These are phyloP conservation scores for Pseudocercospora vitis DNA, from an alignment of 2,329 filamentous ascomycete genomes.

Conservation along the genomic window DNA sequence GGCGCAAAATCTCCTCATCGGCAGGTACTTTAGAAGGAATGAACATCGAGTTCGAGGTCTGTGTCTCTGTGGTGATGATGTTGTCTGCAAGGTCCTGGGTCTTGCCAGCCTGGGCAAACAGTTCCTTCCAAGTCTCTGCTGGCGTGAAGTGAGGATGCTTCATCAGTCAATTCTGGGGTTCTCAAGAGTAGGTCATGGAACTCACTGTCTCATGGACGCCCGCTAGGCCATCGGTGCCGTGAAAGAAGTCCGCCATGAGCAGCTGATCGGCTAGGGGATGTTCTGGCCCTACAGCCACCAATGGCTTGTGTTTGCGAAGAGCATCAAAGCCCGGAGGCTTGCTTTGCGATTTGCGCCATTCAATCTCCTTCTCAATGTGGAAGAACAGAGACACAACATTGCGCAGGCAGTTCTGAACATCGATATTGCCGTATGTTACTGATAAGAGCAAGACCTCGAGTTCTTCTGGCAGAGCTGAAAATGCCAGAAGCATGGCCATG, in stretches of 20 bases:
- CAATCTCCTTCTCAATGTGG: slow-evolving; percentile 82
- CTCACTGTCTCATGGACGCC: slow-evolving; percentile 49
- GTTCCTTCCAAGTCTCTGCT: slow-evolving; percentile 49
- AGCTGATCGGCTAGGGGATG: slow-evolving; percentile 81
- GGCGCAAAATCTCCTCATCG: slow-evolving; percentile 83
- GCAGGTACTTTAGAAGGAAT: slow-evolving; percentile 71
- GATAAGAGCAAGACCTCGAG: slow-evolving; percentile 83
- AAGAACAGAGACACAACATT: slow-evolving; percentile 81
- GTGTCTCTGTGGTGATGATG: slow-evolving; percentile 40
- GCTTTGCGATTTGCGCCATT: slow-evolving; percentile 73
- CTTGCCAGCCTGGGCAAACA: slow-evolving; percentile 43
- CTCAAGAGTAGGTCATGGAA: background rate
- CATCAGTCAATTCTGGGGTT: slow-evolving; percentile 2
- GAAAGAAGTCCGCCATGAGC: slow-evolving; percentile 72
- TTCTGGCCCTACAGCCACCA: slow-evolving; percentile 79
- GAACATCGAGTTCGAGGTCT: slow-evolving; percentile 57
- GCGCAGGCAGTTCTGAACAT: slow-evolving; percentile 78
- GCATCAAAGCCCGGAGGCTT: slow-evolving; percentile 69
- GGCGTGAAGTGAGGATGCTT: slow-evolving; percentile 52
- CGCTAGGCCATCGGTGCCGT: slow-evolving; percentile 51
- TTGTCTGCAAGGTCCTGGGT: slow-evolving; percentile 34
- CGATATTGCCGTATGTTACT: slow-evolving; percentile 90
- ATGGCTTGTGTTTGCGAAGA: slow-evolving; percentile 67
- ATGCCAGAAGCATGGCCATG: slow-evolving; percentile 68
- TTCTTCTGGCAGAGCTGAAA: slow-evolving; percentile 78